Percentiles rank a stretch among this genome's conserved stretches.
Evolutionary conservation across 305 asterid genomes (phyloP).

Genomic region (Fraxinus xanthoxyloides): DNA sequence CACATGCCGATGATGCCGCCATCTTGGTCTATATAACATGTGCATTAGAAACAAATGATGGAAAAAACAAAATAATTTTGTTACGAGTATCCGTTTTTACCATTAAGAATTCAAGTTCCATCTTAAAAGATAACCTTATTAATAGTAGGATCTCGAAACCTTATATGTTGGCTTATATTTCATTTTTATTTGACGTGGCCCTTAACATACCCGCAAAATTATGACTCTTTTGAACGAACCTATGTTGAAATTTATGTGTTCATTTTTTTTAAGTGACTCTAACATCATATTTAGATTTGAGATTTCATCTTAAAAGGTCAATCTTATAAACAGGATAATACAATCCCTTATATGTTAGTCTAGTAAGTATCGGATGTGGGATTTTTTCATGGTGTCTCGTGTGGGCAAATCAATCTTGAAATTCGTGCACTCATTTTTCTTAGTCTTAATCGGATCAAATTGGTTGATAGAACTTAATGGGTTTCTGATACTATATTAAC

Average conservation of each 20-base stretch:
- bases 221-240: neutral
- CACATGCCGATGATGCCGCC: constrained; percentile 76
- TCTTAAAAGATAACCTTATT: neutral
- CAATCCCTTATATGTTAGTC: neutral
- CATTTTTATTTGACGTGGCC: neutral
- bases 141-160: neutral
- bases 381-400: neutral
- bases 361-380: neutral
- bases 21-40: constrained; percentile 31
- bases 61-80: neutral
- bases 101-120: neutral
- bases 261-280: neutral
- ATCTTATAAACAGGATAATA: too few species aligned
- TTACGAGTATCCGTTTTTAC: neutral
- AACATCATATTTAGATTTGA: neutral
- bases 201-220: neutral
- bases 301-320: neutral
- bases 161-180: neutral
- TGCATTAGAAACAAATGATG: neutral
- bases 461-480: neutral
- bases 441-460: neutral
- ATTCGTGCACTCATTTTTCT: neutral
- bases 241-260: neutral
- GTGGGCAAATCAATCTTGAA: too few species aligned
- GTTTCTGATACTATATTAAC: neutral